phyloP scores from a whole-genome alignment of 306 rosid genomes.

The Cercis canadensis region DNA sequence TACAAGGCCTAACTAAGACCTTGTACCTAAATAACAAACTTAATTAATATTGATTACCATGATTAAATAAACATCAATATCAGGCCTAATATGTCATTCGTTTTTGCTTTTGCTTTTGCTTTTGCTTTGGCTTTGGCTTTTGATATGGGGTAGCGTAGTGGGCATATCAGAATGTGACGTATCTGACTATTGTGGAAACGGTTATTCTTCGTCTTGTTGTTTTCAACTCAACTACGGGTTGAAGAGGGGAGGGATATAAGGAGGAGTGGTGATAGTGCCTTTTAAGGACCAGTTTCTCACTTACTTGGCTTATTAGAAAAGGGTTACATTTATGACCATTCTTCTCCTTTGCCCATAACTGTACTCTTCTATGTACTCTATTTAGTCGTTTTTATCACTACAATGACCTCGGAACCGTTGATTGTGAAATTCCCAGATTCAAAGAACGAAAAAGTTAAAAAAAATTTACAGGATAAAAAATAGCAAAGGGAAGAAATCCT shows the following conservation, averaged over 20 bases:
- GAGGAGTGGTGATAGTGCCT: constrained; percentile 40
- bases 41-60: constrained; percentile 23
- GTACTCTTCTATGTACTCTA: constrained; percentile 11
- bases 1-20: not conserved
- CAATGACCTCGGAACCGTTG: constrained; percentile 45
- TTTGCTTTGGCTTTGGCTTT: too few relatives aligned
- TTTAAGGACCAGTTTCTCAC: constrained; percentile 51
- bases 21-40: not conserved
- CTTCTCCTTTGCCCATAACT: constrained; percentile 46
- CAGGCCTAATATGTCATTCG: constrained; percentile 12
- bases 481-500: constrained; percentile 18
- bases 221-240: constrained; percentile 44
- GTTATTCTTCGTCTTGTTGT: constrained; percentile 46
- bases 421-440: constrained; percentile 47
- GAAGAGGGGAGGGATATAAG: constrained; percentile 54
- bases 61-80: constrained; percentile 25
- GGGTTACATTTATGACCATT: constrained; percentile 33
- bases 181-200: constrained; percentile 40
- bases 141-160: constrained; percentile 43
- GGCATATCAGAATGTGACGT: constrained; percentile 49
- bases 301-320: constrained; percentile 37
- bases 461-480: constrained; percentile 26
- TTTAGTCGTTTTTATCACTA: constrained; percentile 38
- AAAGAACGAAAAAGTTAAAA: constrained; percentile 42
- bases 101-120: too few relatives aligned